Evolutionary conservation across 495 filamentous ascomycete species (phyloP), one percentile per base, ranked within the genome.

Genomic region (Lasiosphaeria miniovina): DNA sequence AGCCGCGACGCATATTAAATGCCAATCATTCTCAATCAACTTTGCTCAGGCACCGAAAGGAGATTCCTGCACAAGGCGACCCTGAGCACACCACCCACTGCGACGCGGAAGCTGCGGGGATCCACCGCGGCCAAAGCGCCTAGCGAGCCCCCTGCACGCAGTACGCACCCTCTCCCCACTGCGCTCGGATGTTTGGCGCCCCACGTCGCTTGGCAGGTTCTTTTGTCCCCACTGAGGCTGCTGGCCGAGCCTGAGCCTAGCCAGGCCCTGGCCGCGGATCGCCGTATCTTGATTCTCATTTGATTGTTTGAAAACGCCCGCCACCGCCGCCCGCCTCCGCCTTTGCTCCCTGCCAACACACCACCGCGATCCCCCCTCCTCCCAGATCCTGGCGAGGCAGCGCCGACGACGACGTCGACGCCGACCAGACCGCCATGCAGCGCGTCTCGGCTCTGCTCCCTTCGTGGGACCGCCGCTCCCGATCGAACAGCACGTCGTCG

Each of bases 371-470:
- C 52, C 6, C 31, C 41, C 52, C 12, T n/a, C 35, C 36, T 7
- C 17, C 33, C 17, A 14, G 51, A 15, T 34, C 12, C 36, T 11
- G 32, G 32, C 9, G 51, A 35, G n/a, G 51, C 24, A 53, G 51
- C 32, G 51, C 51, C 33, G 51, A 53, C 35, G 50, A 33, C 57
- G 62, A 50, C 54, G 46, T 53, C 64, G 50, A 52, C 62, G 54
- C 58, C 46, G 58, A 48, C 53, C 32, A 50, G 41, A 48, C 58
- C 65, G 65, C 71, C 67, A 80, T 81, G 78, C 75, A 79, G 69
- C 77, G 78, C 58, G 76, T 81, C 65, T 78, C 78, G 64, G 68
- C 75, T 33, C 67, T 81, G 52, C 75, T 81, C 71, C 78, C 78
- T 46, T 73, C 71, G 61, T 79, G 78, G 78, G 77, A 81, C 69